Conservation (phyloP, 495 filamentous ascomycete species). For the Ramalina intermedia region DNA sequence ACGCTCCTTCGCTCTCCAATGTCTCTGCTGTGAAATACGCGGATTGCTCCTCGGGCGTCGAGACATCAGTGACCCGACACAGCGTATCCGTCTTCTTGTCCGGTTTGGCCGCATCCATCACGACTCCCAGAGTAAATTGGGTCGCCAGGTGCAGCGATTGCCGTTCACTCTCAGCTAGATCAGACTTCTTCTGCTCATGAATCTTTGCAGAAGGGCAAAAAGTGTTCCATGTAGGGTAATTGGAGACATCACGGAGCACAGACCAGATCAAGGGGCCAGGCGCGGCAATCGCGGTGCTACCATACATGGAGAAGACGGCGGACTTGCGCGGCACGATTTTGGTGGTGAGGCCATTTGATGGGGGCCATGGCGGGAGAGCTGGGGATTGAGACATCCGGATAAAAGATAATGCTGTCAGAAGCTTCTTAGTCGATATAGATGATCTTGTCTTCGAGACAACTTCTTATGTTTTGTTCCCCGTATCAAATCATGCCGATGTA, state of each 20-base stretch:
- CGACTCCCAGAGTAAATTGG: slow-evolving; percentile 27
- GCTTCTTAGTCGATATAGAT: no score
- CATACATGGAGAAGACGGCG: slow-evolving; percentile 22
- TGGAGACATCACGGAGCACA: slow-evolving; percentile 26
- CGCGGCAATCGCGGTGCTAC: slow-evolving; percentile 23
- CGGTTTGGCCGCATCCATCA: slow-evolving; percentile 26
- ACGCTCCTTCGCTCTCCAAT: not conserved
- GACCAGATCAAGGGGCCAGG: slow-evolving; percentile 23
- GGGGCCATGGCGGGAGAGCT: slow-evolving; percentile 1
- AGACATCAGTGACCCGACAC: slow-evolving; percentile 20
- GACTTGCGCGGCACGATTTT: slow-evolving; percentile 20
- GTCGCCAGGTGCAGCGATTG: slow-evolving; percentile 22
- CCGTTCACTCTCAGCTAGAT: not conserved
- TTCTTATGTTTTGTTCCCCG: no score
- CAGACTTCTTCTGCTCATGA: slow-evolving; percentile 19
- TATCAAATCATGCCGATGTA: no score
- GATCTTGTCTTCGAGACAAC: no score
- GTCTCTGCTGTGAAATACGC: not conserved
- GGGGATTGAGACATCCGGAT: not conserved
- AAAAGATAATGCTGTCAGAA: no score
- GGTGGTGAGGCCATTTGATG: slow-evolving; percentile 14
- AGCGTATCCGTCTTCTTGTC: slow-evolving; percentile 17
- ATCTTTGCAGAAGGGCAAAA: slow-evolving; percentile 30
- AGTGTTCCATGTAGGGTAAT: slow-evolving; percentile 30
- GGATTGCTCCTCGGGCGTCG: slow-evolving; percentile 15